phyloP scores from a whole-genome alignment of 2,329 filamentous ascomycete genomes.

The Aaosphaeria pasadenensis region DNA sequence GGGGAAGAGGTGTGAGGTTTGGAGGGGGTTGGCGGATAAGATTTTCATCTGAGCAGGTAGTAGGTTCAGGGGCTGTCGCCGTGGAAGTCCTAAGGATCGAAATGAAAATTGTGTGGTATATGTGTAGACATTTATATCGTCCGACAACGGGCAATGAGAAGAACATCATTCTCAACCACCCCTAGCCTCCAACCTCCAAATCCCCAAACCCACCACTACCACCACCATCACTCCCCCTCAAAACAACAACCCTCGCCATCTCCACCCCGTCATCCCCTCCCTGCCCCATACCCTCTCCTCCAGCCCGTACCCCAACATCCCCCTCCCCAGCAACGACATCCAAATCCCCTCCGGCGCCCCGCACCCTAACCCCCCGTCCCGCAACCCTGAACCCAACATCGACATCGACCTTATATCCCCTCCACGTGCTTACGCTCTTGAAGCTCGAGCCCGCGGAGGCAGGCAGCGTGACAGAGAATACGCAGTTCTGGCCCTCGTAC shows the following conservation, averaged over 20 bases:
- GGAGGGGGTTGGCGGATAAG: slow-evolving; percentile 10
- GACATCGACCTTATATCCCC: slow-evolving; percentile 8
- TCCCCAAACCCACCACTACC: slow-evolving; percentile 3
- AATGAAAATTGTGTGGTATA: no score
- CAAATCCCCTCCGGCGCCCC: slow-evolving; percentile 7
- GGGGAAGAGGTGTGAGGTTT: slow-evolving; percentile 19
- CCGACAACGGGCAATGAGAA: no score
- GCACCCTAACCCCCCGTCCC: slow-evolving; percentile 6
- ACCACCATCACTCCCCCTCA: slow-evolving; percentile 3
- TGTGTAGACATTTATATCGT: no score
- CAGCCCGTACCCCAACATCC: neutral
- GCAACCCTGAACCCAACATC: slow-evolving; percentile 5
- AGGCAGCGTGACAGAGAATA: slow-evolving; percentile 5
- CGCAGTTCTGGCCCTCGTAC: slow-evolving; percentile 7
- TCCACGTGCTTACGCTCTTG: slow-evolving; percentile 14
- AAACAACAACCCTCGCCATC: neutral
- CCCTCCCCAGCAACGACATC: slow-evolving; percentile 9
- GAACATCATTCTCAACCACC: neutral
- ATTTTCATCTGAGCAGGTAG: slow-evolving; percentile 1
- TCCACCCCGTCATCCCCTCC: neutral
- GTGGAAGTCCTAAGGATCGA: no score
- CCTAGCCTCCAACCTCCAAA: slow-evolving; percentile 1
- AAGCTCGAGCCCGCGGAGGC: slow-evolving; percentile 6
- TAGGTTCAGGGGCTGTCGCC: neutral
- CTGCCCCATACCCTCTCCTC: neutral